Evolutionary conservation across 2,329 filamentous ascomycete species (phyloP).

Genomic region (Ilyonectria robusta): DNA sequence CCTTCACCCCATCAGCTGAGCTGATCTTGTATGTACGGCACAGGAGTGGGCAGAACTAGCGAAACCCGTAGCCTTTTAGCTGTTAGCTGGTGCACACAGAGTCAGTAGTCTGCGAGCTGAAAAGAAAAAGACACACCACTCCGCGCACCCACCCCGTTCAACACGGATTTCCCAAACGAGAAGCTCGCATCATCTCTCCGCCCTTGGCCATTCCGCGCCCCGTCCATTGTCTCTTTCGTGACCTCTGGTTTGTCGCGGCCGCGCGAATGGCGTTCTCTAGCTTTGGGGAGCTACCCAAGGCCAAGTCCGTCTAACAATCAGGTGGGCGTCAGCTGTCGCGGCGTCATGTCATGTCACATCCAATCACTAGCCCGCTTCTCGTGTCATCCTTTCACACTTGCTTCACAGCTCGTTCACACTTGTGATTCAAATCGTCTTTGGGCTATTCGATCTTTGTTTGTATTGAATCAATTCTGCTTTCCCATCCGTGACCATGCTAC

Average conservation of each 20-base stretch:
- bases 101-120: constrained; percentile 35
- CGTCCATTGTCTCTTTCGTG: constrained; percentile 5
- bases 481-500: constrained; percentile 26
- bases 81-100: constrained; percentile 16
- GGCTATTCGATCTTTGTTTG: constrained; percentile 20
- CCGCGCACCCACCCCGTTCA: constrained; percentile 19
- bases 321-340: constrained; percentile 11
- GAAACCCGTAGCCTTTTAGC: constrained; percentile 8
- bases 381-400: constrained; percentile 1
- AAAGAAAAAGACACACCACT: constrained; percentile 22
- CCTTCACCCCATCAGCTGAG: constrained; percentile 24
- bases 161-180: constrained; percentile 41
- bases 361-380: neutral
- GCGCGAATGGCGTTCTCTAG: neutral
- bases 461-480: constrained; percentile 22
- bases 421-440: neutral
- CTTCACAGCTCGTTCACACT: neutral
- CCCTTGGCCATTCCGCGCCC: constrained; percentile 33
- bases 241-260: neutral
- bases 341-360: constrained; percentile 6
- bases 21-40: constrained; percentile 8
- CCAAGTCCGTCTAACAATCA: neutral
- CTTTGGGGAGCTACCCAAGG: neutral
- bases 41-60: constrained; percentile 9
- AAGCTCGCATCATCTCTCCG: constrained; percentile 14